Base-by-base conservation (phyloP, 2,329 filamentous ascomycete species). In the Monilinia laxa region DNA sequence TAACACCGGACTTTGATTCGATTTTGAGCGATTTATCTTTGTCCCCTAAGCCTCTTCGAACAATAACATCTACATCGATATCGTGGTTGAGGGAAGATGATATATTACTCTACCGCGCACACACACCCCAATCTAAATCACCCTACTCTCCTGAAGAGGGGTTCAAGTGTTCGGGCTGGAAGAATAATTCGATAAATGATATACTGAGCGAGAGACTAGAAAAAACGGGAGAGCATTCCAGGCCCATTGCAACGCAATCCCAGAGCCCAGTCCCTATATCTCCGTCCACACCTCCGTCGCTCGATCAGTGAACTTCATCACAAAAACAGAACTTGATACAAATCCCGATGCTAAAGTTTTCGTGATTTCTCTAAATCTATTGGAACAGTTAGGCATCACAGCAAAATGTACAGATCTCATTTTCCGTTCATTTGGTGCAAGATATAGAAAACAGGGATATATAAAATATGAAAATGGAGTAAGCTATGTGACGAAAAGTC, bases 401-500 rank as follows among this genome's bases (percentile, higher is more conserved):
- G 49, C 49, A 4, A 40, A 16, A 16, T 38, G 28, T 16, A 63
- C 60, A 4, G 6, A 28, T 2, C 11, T 3, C 12, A 47, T 38
- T 11, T 23, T 45, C 0, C 4, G 1, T 9, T 25, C 4, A 6
- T 42, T 20, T 14, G 7, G 2, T 2, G 3, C 2, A 20, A 18
- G 11, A 1, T 53, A 25, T 18, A 18, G 9, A 12, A 56, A 20
- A 20, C 7, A 28, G 47, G n/a, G 59, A 10, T 3, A 3, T 25
- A 11, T 12, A 18, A 1, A 3, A 25, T 18, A 18, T 57, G 4
- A 28, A 25, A 2, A 28, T 28, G 28, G 28, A 28, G 28, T 28
- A 28, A 28, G 28, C 28, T 64, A 31, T 64, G 42, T 58, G n/a
- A 64, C 62, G 23, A 11, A 40, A 4, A 47, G 5, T 10, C 62